Base-by-base conservation (phyloP, 805 yeast genomes). In the Lachancea cidri region DNA sequence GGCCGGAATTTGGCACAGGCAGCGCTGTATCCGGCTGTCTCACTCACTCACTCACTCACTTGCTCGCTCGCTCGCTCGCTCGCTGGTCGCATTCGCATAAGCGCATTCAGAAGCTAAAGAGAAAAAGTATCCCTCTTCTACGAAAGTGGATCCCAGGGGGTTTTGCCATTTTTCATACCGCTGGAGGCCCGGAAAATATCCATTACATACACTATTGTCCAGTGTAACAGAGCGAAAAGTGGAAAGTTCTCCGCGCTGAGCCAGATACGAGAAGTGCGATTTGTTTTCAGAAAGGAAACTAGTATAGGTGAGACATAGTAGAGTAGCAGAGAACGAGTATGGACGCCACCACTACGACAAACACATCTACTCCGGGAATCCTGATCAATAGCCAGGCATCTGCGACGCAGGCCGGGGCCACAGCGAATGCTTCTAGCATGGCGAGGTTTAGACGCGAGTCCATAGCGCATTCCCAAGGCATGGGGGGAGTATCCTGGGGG, bases 401-500 rank as follows among this genome's bases (percentile, higher is more conserved):
- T 18, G 15, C 44, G 15, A 32, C 29, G 33, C 44, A 38, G 27
- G 37, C 29, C 9, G 41, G 52, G 35, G 8, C 43, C 46, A 13
- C 50, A 39, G 38, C 41, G 17, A 31, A 15, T 8, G 43, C 51
- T 5, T 33, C 48, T 17, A 52, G 52, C 31, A 45, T 53, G 45
- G 55, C 57, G n/a, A 63, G 79, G 48, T 76, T 88, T 48, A 77
- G 95, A 57, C 73, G 97, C 49, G 98, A 91, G 55, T 80, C 89
- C 43, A 79, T 93, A 44, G 96, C 97, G 22, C 98, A 91, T 61
- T 83, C 96, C 2, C 96, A 87, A 60, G 98, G 98, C 8, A 86
- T 93, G 82, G 98, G 98, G 33, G 98, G 98, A 35, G 85, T 91
- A 25, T 83, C 95, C 6, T 91, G 97, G 96, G 98, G 98, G 17